Evolutionary conservation across 352 stramenopile genomes (phyloP).

Genomic region (Pythium diclinum): DNA sequence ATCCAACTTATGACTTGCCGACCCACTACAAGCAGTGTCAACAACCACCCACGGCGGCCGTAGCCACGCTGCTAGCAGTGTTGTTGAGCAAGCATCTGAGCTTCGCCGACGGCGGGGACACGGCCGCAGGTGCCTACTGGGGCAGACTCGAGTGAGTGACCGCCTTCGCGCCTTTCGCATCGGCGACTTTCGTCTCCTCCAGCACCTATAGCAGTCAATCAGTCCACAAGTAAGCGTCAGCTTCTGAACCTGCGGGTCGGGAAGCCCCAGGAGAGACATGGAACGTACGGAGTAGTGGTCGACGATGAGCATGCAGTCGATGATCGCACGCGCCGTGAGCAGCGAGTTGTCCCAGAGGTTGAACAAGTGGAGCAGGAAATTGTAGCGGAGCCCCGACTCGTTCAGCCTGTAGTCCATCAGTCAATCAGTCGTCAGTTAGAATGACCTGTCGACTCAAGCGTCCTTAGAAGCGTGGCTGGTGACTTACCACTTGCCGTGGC

Average conservation of each 20-base stretch:
- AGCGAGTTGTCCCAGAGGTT: slow-evolving; percentile 91
- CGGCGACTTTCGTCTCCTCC: slow-evolving; percentile 32
- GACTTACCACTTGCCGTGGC: slow-evolving; percentile 72
- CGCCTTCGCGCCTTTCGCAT: slow-evolving; percentile 9
- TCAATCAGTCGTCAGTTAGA: background rate
- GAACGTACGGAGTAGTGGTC: slow-evolving; percentile 39
- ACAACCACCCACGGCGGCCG: too few species aligned
- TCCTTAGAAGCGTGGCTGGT: too few species aligned
- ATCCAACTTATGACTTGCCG: background rate
- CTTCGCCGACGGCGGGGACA: background rate
- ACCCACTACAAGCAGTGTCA: too few species aligned
- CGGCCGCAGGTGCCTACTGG: background rate
- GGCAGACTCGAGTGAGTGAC: background rate
- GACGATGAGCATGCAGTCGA: slow-evolving; percentile 87
- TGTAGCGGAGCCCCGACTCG: slow-evolving; percentile 73
- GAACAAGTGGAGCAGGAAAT: slow-evolving; percentile 87
- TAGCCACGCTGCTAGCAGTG: background rate
- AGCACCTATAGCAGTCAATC: slow-evolving; percentile 19
- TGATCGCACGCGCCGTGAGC: slow-evolving; percentile 79
- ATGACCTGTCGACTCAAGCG: too few species aligned
- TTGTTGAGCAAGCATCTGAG: background rate
- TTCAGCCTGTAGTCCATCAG: slow-evolving; percentile 46
- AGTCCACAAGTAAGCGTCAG: background rate
- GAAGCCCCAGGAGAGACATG: background rate
- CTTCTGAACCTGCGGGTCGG: background rate